Base-by-base conservation (phyloP, 805 yeast genomes). In the Pichia cephalocereana region DNA sequence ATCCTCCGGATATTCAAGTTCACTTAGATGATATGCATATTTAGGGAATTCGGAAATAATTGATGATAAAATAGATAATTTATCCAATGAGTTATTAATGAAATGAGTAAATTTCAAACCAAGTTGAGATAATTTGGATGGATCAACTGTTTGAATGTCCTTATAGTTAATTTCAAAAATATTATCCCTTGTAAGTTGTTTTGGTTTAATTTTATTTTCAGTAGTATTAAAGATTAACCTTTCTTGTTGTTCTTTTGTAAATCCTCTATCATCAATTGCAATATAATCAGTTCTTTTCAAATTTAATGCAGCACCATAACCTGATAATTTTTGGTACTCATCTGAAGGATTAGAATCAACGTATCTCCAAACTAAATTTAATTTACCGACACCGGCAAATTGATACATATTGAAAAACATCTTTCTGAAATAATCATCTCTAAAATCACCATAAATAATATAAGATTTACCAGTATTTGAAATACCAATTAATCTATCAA, bases 321-420 rank as follows among this genome's bases (percentile, higher is more conserved):
- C 93, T 10, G 72, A 55, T 8, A 80, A 53, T 0, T 46, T 15
- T 41, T 70, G 75, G 12, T 47, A 47, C 15, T 62, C 56, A 17
- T 34, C 19, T 2, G 28, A 36, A 8, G 28, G 12, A 7, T 34
- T 31, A 28, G 52, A 46, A 0, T 84, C 82, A 12, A 78, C 70
- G 56, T 88, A 82, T 55, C 96, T 75, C 83, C 95, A 78, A 3
- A 82, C 76, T 61, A 86, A 84, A 44, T 85, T 72, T 28, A 89
- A 60, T 57, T 86, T 85, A 0, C 86, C 91, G 2, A 70, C 62
- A 10, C 26, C 32, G 0, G 95, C 83, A 49, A 81, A 79, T 38
- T 76, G 74, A 50, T 70, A 73, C 45, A 91, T 64, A 49, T 79
- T 75, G 14, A 69, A 61, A 56, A 86, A 80, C 66, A 85, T 82